Base-by-base conservation (phyloP, 2,329 filamentous ascomycete species). In the Penicillium griseofulvum region DNA sequence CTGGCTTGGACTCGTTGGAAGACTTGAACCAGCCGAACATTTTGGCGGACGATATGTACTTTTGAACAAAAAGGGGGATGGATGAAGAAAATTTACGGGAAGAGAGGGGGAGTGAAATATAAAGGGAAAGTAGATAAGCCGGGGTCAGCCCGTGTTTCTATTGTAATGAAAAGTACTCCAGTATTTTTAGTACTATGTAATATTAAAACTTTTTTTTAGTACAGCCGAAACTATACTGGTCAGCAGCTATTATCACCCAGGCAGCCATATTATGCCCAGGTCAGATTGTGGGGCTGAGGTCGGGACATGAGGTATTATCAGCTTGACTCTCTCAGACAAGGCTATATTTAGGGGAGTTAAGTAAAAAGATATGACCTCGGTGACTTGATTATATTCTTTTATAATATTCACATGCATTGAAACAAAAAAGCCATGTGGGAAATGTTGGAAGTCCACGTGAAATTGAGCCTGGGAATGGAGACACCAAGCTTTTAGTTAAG, bases 11-110 rank as follows among this genome's bases (percentile, higher is more conserved):
- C 26, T 54, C 52, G 24, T 43, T 44, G 26, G 46, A 50, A 54
- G 52, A 50, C 38, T 54, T 44, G 39, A 54, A 50, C 52, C 52
- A 54, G 31, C 52, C 39, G 52, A 54, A 54, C 52, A 54, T 54
- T n/a, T 26, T 50, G 33, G 22, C 8, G 2, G 24, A 47, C 22
- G 3, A 11, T 17, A 11, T 22, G 8, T 22, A 11, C n/a, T 12
- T 3, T 28, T n/a, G 16, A 19, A 10, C 14, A n/a, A 28, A 41
- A 11, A 29, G 39, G 22, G 14, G 24, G 7, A 3, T 31, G 9
- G 14, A 5, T 11, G 11, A 26, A 22, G 26, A 28, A 37, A 10
- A 29, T 10, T 7, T 34, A 7, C 11, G 17, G 14, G 12, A 49
- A 17, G 41, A 19, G 26, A 17, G 22, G n/a, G n/a, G 22, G 29